Base-by-base conservation (phyloP, 352 stramenopile genomes). In the Phytophthora crassamura region DNA sequence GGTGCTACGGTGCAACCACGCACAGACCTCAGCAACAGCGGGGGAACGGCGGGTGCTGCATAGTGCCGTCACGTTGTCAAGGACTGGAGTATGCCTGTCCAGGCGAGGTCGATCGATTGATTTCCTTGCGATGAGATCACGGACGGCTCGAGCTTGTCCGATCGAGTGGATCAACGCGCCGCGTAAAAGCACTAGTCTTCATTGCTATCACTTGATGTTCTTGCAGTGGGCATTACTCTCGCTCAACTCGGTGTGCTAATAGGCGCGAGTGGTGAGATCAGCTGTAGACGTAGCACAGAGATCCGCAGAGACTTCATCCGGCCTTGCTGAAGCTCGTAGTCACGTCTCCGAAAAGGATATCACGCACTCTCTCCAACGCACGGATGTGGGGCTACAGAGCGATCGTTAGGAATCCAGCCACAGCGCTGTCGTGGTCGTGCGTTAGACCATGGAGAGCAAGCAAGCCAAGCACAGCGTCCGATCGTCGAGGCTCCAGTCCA, bases 241-340 rank as follows among this genome's bases (percentile, higher is more conserved):
- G 32, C 32, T 49, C 11, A 30, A 18, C 18, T 45, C 16, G 39
- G 11, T 18, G 25, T 28, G 25, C 25, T 25, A 25, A 25, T 28
- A 28, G 25, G 25, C 39, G 22, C 51, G 60, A 57, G 60, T 56
- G 55, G 59, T 41, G 52, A 68, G 52, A 64, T 58, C 20, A 53
- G 18, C 15, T 58, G 60, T 43, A 62, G 42, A 57, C 53, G 38
- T 47, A 58, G 35, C 59, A 25, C 30, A 36, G 10, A 28, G 28
- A 39, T 30, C 30, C 16, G 18, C 9, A 18, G 35, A 15, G 20
- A 28, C 25, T 28, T 28, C 3, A 28, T 28, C 25, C 2, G 25
- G 25, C 25, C 25, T 28, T 28, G 25, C 25, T 28, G 25, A 28
- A 28, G 25, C 25, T 28, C 25, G 25, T 28, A 6, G 25, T 28